Evolutionary conservation across 768 basidiomycete species (phyloP).

Genomic region (Coprinopsis cinerea): DNA sequence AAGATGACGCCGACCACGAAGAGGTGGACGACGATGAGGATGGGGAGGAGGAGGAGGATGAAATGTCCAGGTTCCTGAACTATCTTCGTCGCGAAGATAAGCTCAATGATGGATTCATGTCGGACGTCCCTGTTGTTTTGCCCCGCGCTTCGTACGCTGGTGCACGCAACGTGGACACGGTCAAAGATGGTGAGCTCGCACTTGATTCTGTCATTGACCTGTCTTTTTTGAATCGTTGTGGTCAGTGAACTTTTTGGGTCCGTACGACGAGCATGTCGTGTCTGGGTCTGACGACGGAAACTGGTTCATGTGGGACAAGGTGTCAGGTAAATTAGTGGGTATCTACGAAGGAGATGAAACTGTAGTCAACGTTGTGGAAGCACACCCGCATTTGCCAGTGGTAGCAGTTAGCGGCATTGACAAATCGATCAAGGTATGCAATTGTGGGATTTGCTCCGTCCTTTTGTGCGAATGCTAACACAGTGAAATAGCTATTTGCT

Average conservation of each 20-base stretch:
- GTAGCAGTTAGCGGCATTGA: conserved; percentile 89
- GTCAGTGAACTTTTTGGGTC: conserved; percentile 80
- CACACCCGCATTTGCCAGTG: conserved; percentile 73
- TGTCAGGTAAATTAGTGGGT: conserved; percentile 54
- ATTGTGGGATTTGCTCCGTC: neutral
- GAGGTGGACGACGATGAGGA: conserved; percentile 30
- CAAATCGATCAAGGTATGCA: conserved; percentile 67
- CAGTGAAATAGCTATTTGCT: conserved; percentile 51
- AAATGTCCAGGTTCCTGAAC: conserved; percentile 1
- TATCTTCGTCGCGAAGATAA: neutral
- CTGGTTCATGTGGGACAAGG: conserved; percentile 83
- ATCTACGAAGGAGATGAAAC: conserved; percentile 79
- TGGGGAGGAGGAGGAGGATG: conserved; percentile 18
- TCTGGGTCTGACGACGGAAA: conserved; percentile 88
- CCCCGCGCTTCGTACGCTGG: conserved; percentile 64
- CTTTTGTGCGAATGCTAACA: neutral
- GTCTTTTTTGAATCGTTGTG: neutral
- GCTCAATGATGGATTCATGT: conserved; percentile 10
- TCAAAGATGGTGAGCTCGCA: conserved; percentile 70
- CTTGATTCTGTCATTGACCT: neutral
- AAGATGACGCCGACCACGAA: conserved; percentile 23
- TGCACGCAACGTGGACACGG: conserved; percentile 72
- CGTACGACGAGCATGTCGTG: conserved; percentile 66
- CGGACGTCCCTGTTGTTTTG: conserved; percentile 46
- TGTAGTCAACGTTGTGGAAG: conserved; percentile 85